phyloP scores from a whole-genome alignment of 2,329 filamentous ascomycete genomes.

The Trichoderma atroviride region DNA sequence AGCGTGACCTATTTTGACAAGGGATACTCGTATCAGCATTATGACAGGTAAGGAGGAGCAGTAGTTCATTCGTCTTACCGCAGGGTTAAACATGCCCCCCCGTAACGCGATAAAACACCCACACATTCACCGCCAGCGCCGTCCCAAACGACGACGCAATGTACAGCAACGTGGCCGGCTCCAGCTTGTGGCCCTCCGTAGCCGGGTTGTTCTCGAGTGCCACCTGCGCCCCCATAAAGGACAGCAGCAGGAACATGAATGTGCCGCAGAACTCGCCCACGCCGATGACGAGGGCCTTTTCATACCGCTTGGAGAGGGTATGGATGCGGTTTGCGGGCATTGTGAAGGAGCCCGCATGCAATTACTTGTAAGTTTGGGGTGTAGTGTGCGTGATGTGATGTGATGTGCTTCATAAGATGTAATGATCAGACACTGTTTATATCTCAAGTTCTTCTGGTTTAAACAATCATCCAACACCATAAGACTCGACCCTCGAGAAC shows the following conservation, averaged over 20 bases:
- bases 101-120: constrained; percentile 59
- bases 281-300: constrained; percentile 28
- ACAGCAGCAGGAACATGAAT: constrained; percentile 55
- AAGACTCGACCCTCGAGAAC: neutral
- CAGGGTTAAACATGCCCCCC: constrained; percentile 57
- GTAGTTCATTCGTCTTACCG: constrained; percentile 37
- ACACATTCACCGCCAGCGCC: constrained; percentile 56
- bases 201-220: constrained; percentile 40
- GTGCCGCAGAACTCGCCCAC: constrained; percentile 57
- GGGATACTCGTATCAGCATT: no score
- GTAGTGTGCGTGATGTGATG: neutral
- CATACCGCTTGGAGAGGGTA: neutral
- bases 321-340: neutral
- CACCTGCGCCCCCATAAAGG: constrained; percentile 46
- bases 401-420: neutral
- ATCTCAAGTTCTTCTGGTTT: neutral
- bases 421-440: neutral
- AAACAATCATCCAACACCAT: neutral
- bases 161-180: constrained; percentile 48
- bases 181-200: constrained; percentile 31
- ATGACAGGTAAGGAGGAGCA: no score
- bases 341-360: neutral
- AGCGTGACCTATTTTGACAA: constrained; percentile 50
- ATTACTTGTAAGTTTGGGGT: neutral
- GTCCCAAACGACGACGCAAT: constrained; percentile 55